Evolutionary conservation across 257 asterid species (phyloP), one percentile per base, ranked within the genome.

Genomic region (Euphrasia confusa): DNA sequence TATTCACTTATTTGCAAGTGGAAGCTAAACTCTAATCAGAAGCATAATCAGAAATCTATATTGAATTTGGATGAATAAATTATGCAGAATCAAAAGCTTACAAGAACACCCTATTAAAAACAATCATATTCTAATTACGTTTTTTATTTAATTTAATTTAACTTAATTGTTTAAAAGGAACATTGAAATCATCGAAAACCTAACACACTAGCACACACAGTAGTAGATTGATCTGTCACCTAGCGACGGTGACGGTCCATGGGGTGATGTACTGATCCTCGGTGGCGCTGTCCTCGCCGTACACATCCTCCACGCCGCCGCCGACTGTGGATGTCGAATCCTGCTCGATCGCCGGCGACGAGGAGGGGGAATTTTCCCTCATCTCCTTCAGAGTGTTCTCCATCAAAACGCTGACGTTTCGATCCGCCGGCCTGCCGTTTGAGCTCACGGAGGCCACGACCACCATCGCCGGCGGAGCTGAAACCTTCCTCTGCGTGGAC

Each of bases 241-340:
- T 85, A 67, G 94, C 94, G 67, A 85, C 89, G 42, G 83, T 65
- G 74, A 78, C 81, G 58, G 85, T 78, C 94, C 94, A 85, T 6
- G 95, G 95, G 32, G 90, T 85, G 70, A 83, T 78, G 35, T 67
- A 73, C 71, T 79, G 90, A 76, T 83, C 86, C 79, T 85, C 90
- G 12, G 88, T 81, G 82, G 95, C 95, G 64, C 75, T 81, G 81
- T 85, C 95, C 80, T 85, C 95, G 2, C 94, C 94, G 74, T 85
- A 85, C 55, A 85, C 83, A 48, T 85, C 94, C 44, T 79, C 83
- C 40, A 85, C 95, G 32, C 90, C 90, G 27, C 95, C 90, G 54
- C 83, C 84, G 40, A 78, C 84, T 59, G 79, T 30, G 54, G 90
- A 60, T 57, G 68, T 57, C 0, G 68, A 21, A 26, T 80, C 82